These are phyloP conservation scores for Sporothrix protearum DNA, from an alignment of 2,329 filamentous ascomycete species.

Conservation along the genomic window DNA sequence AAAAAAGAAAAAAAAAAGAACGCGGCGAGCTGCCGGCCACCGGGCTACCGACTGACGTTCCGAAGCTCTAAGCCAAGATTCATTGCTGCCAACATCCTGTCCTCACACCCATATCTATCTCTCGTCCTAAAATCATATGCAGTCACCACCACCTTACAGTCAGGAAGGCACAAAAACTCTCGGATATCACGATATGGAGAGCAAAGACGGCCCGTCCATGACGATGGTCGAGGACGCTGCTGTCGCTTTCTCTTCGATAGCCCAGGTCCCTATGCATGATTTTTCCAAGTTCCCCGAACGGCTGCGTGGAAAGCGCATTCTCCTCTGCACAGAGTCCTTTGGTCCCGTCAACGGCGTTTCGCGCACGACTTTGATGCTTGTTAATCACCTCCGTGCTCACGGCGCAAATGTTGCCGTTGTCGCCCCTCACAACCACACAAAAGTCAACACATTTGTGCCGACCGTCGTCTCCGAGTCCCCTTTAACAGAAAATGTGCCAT, in stretches of 20 bases:
- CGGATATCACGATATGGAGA: neutral
- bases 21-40: conserved; percentile 10
- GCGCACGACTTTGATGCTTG: conserved; percentile 65
- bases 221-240: neutral
- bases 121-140: neutral
- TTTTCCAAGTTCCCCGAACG: conserved; percentile 45
- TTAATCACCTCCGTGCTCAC: conserved; percentile 62
- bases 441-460: conserved; percentile 53
- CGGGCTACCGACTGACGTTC: conserved; percentile 13
- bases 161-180: neutral
- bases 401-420: conserved; percentile 64
- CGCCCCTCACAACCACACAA: conserved; percentile 57
- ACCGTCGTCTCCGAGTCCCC: conserved; percentile 32
- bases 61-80: neutral
- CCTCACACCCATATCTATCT: neutral
- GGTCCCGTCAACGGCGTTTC: conserved; percentile 72
- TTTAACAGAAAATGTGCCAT: conserved; percentile 21
- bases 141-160: neutral
- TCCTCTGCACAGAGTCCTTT: conserved; percentile 68
- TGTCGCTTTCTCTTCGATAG: neutral
- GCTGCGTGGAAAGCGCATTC: conserved; percentile 58
- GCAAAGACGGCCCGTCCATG: neutral
- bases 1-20: conserved; percentile 2
- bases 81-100: neutral
- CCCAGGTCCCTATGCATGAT: conserved; percentile 35